Evolutionary conservation across 2,329 filamentous ascomycete genomes (phyloP), one percentile per base, ranked within the genome.

Genomic region (Shiraia sp.): DNA sequence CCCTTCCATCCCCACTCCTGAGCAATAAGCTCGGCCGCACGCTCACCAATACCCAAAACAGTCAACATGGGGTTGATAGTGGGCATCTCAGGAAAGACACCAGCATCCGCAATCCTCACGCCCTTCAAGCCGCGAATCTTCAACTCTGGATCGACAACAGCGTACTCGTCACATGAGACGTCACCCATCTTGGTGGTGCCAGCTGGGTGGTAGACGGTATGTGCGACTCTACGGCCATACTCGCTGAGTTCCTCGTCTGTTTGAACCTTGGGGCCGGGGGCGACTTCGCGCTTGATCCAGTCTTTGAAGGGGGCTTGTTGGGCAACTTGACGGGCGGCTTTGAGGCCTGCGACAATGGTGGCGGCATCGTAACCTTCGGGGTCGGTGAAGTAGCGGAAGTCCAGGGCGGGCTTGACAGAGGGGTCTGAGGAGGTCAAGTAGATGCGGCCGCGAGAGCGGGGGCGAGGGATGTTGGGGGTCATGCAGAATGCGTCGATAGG

Each of bases 121-220:
- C 81, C 82, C 74, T 83, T 81, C 51, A 95, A 71, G 0, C 88
- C 89, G 19, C 82, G 77, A 22, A 95, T 75, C 72, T 81, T 86
- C 49, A 95, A 72, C 63, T 85, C 76, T 17, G 79, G 78, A 63
- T 93, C 86, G n/a, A 95, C 90, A 14, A 95, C 90, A 4, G 88
- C 89, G 66, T 85, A 72, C 35, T 80, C 72, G 65, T 95, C 88
- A 38, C 75, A 79, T 41, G 68, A 69, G 4, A 87, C 72, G 61
- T 91, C 83, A 24, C 89, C 89, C 90, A 95, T 95, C 78, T 90
- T 90, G 40, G 89, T 93, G 13, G 90, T 95, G 37, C 90, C 90
- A 10, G 87, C 86, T 0, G 90, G 90, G 71, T 95, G 90, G 72
- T 95, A 95, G 22, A 95, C 89, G 2, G 90, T 95, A 70, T 95